Evolutionary conservation across 805 yeast genomes (phyloP).

Genomic region (Candida boidinii): DNA sequence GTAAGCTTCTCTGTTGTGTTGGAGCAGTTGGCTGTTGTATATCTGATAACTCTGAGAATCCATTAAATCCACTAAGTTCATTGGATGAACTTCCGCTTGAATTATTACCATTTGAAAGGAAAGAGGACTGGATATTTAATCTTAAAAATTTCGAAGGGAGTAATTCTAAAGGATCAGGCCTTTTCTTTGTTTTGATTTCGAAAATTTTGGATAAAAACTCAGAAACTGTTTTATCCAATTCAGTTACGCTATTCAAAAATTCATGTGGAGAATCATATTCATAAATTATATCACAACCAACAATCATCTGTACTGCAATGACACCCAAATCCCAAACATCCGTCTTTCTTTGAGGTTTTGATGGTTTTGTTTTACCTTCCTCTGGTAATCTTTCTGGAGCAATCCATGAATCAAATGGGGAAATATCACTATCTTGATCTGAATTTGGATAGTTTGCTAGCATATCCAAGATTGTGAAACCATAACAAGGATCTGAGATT

Average conservation of each 20-base stretch:
- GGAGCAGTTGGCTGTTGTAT: too few species aligned
- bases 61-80: slow-evolving; percentile 12
- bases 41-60: slow-evolving; percentile 12
- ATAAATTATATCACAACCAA: slow-evolving; percentile 48
- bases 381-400: slow-evolving; percentile 64
- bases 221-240: slow-evolving; percentile 44
- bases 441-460: slow-evolving; percentile 22
- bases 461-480: slow-evolving; percentile 36
- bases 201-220: slow-evolving; percentile 65
- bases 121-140: slow-evolving; percentile 43
- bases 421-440: slow-evolving; percentile 11
- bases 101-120: slow-evolving; percentile 9
- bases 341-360: slow-evolving; percentile 63
- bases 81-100: not conserved
- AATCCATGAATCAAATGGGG: slow-evolving; percentile 41
- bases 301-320: slow-evolving; percentile 54
- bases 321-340: slow-evolving; percentile 95
- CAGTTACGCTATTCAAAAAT: slow-evolving; percentile 35
- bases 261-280: slow-evolving; percentile 54
- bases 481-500: slow-evolving; percentile 52
- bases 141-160: slow-evolving; percentile 78
- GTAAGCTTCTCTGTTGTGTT: too few species aligned
- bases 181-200: slow-evolving; percentile 52
- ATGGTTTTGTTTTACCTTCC: slow-evolving; percentile 15
- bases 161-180: slow-evolving; percentile 80